Evolutionary conservation across 2,329 filamentous ascomycete species (phyloP), one percentile per base, ranked within the genome.

Genomic region (Aspergillus brunneoviolaceus): DNA sequence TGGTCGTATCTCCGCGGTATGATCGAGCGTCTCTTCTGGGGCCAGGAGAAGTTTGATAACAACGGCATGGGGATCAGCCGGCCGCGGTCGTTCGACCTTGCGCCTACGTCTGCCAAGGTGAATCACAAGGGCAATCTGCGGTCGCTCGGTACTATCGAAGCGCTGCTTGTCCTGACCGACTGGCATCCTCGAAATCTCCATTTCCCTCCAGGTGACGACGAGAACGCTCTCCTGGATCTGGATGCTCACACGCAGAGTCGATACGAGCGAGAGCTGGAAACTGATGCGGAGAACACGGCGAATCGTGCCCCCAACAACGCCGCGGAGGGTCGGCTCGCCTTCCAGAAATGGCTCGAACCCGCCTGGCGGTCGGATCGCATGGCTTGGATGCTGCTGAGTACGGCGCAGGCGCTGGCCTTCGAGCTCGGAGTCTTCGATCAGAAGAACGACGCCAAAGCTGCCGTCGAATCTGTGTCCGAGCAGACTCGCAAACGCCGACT

Each of bases 321-420:
- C n/a, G 84, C 92, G 21, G 91, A 92, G 49, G 92, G 91, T 10
- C 89, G 90, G 73, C 83, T 92, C 29, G 95, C 79, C 2, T 80
- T 97, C 64, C 92, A 96, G 72, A 94, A 92, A 73, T 98, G 95
- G 92, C 85, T 98, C 4, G 95, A 99, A 74, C 95, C 95, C 2
- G 94, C 92, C 9, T 97, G 94, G 92, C 85, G 94, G 68, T 92
- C 89, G 65, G 94, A 97, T 70, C 89, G 92, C 57, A 96, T 97
- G 91, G 96, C 91, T 72, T 97, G 94, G 94, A 97, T 97, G 92
- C 81, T 98, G 14, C 83, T 98, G 31, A 96, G 92, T 70, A 96
- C 92, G 42, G 92, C 92, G 14, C 90, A 94, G 80, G 90, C 92
- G 1, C 81, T 98, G 42, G 92, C 91, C 0, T 96, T 96, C 67